These are phyloP conservation scores for Neurospora intermedia DNA, from an alignment of 495 filamentous ascomycete genomes.

Conservation along the genomic window DNA sequence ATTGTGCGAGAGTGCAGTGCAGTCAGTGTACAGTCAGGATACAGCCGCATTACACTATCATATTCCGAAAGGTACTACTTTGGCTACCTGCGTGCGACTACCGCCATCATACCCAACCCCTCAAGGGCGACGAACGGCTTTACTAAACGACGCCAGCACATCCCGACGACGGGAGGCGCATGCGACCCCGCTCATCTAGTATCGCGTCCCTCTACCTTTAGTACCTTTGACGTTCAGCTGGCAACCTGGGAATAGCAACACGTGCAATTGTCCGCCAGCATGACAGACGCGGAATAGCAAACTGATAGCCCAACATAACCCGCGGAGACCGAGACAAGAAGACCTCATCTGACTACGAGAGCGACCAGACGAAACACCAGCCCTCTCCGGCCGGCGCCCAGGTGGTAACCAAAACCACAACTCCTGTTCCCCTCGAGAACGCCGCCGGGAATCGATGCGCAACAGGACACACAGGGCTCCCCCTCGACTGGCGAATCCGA, in stretches of 20 bases:
- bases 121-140: background rate
- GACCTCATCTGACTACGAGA: background rate
- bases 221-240: background rate
- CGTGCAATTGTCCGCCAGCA: background rate
- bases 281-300: background rate
- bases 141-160: background rate
- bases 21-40: background rate
- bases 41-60: background rate
- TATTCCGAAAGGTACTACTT: background rate
- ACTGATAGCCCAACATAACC: background rate
- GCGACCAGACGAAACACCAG: background rate
- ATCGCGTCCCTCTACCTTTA: background rate
- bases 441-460: constrained; percentile 4
- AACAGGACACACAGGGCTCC: background rate
- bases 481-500: constrained; percentile 4
- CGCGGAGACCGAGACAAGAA: background rate
- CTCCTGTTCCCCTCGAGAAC: constrained; percentile 1
- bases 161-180: background rate
- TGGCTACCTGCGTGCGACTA: background rate
- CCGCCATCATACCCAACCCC: background rate
- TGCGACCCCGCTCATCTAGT: background rate
- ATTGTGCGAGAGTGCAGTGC: background rate
- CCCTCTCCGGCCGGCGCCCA: background rate
- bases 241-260: background rate
- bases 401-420: constrained; percentile 4